These are phyloP conservation scores for Tricholoma flavovirens DNA, from an alignment of 768 basidiomycete species.

Conservation along the genomic window DNA sequence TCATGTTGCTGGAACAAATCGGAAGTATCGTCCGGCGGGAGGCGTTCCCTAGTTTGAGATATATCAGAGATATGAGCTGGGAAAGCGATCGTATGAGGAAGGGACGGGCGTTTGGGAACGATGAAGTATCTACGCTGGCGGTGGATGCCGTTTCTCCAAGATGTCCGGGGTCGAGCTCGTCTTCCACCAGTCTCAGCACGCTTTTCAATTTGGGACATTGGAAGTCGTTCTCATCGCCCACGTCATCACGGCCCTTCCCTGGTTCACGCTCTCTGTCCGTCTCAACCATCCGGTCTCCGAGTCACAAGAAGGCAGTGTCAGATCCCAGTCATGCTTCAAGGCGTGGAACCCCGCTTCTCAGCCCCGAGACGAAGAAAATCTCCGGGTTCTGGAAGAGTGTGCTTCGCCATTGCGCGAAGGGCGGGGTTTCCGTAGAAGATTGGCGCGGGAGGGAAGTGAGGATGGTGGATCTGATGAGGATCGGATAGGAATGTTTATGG, in stretches of 20 bases:
- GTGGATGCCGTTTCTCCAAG: background rate
- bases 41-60: constrained; percentile 57
- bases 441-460: constrained; percentile 45
- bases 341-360: background rate
- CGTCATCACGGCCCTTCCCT: background rate
- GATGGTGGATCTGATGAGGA: background rate
- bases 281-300: background rate
- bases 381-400: constrained; percentile 44
- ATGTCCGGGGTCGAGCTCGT: too few species aligned
- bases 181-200: background rate
- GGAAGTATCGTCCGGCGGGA: constrained; percentile 48
- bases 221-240: background rate
- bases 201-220: background rate
- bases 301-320: background rate
- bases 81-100: constrained; percentile 51
- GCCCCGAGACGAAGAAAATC: constrained; percentile 16
- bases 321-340: background rate
- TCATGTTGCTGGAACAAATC: constrained; percentile 61
- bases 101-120: constrained; percentile 12
- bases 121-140: constrained; percentile 4
- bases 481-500: too few species aligned
- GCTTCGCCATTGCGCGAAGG: constrained; percentile 42
- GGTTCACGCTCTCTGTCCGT: background rate
- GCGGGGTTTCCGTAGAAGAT: constrained; percentile 62
- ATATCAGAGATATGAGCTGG: constrained; percentile 60